These are phyloP conservation scores for Calophaca sinica DNA, from an alignment of 306 rosid genomes.

Conservation along the genomic window DNA sequence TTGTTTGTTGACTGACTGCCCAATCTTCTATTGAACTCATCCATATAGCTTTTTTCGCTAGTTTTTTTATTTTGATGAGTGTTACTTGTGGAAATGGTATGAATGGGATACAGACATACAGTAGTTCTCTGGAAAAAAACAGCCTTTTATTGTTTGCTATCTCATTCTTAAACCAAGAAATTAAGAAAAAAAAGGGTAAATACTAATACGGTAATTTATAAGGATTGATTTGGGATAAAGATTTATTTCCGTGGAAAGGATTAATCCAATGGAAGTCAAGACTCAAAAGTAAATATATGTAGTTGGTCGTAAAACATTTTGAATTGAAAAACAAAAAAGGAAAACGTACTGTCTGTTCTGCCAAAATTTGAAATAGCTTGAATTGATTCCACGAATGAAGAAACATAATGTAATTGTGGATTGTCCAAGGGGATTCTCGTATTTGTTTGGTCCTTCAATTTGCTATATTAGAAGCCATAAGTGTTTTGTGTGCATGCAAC, in stretches of 20 bases:
- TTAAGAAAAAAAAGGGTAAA: neutral
- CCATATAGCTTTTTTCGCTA: neutral
- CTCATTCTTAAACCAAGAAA: neutral
- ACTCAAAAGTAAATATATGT: neutral
- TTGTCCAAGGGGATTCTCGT: conserved; percentile 12
- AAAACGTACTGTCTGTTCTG: too few relatives aligned
- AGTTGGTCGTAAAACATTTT: too few relatives aligned
- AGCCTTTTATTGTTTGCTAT: neutral
- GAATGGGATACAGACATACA: conserved; percentile 17
- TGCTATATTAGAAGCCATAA: neutral
- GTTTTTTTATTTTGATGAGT: neutral
- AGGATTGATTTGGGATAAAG: neutral
- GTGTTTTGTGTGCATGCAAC: conserved; percentile 18
- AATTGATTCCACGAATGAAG: neutral
- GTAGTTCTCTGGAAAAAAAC: conserved; percentile 6
- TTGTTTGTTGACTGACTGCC: conserved; percentile 21
- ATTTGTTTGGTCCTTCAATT: conserved; percentile 2
- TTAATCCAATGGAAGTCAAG: neutral
- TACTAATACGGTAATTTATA: neutral
- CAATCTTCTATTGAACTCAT: conserved; percentile 6
- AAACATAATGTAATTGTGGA: neutral
- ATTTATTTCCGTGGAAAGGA: neutral
- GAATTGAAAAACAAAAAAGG: too few relatives aligned
- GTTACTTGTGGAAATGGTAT: neutral
- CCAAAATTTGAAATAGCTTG: too few relatives aligned